These are phyloP conservation scores for Ganoderma lucidum DNA, from an alignment of 1,284 basidiomycete genomes.

Conservation along the genomic window DNA sequence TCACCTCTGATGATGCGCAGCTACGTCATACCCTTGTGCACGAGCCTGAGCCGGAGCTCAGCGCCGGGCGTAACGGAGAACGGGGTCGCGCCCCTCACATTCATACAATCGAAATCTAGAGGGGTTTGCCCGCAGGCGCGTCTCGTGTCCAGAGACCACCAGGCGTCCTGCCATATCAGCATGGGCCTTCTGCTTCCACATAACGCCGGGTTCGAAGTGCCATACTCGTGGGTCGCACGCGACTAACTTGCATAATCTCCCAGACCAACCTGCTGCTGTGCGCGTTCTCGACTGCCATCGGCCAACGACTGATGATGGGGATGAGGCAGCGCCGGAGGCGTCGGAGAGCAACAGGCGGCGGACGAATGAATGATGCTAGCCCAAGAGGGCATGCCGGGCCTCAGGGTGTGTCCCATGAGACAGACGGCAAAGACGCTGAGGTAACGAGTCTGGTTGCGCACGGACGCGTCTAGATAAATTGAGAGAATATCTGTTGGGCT, in stretches of 20 bases:
- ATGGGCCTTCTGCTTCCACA: neutral
- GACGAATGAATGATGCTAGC: conserved; percentile 1
- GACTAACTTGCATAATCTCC: neutral
- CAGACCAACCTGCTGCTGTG: neutral
- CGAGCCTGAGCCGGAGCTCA: neutral
- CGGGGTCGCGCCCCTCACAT: neutral
- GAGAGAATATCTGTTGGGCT: neutral
- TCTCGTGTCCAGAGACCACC: conserved; percentile 1
- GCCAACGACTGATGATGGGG: neutral
- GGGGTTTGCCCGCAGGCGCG: neutral
- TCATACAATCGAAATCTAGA: neutral
- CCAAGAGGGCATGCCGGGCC: conserved; percentile 7
- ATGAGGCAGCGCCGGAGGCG: neutral
- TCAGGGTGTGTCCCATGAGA: neutral
- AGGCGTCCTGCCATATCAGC: conserved; percentile 1
- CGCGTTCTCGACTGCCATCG: neutral
- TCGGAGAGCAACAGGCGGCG: conserved; percentile 1
- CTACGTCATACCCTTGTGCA: conserved; percentile 1
- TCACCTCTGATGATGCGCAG: neutral
- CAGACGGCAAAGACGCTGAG: conserved; percentile 5
- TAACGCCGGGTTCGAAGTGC: conserved; percentile 1
- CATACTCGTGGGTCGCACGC: neutral
- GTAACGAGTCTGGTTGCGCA: neutral
- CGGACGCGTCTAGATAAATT: conserved; percentile 1
- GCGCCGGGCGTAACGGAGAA: conserved; percentile 5